A percentile compares a stretch with the other conserved stretches of the same genome.
Conservation (phyloP, 1,284 basidiomycete genomes). For the Cerioporus squamosus region DNA sequence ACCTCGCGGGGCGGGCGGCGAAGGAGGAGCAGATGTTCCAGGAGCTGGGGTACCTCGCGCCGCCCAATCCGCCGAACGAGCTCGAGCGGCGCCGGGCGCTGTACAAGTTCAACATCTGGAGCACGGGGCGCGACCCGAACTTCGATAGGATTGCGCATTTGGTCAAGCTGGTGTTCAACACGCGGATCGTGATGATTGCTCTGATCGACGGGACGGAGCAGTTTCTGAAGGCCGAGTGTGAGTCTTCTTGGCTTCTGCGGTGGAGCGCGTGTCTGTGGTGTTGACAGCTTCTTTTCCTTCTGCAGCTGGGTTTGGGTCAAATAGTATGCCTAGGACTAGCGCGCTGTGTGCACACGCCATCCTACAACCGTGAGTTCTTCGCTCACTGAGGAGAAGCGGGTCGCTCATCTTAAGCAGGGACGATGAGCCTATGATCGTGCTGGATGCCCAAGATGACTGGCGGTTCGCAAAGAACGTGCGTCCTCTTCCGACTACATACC, state of each 20-base stretch:
- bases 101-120: constrained; percentile 86
- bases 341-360: constrained; percentile 88
- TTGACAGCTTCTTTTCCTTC: too few relatives aligned
- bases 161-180: constrained; percentile 91
- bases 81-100: constrained; percentile 79
- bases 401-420: constrained; percentile 48
- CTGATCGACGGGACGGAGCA: constrained; percentile 84
- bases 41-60: constrained; percentile 74
- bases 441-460: constrained; percentile 87
- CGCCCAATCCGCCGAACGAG: constrained; percentile 84
- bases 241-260: constrained; percentile 24
- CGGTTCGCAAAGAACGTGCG: constrained; percentile 81
- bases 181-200: constrained; percentile 83
- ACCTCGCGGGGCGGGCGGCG: constrained; percentile 49
- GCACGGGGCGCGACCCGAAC: constrained; percentile 84
- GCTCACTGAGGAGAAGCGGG: neutral
- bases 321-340: constrained; percentile 60
- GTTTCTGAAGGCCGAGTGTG: constrained; percentile 88
- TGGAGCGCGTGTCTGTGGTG: too few relatives aligned
- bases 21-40: constrained; percentile 67
- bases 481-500: constrained; percentile 2
- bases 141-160: constrained; percentile 92
- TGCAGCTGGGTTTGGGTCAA: constrained; percentile 64
- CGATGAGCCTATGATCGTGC: constrained; percentile 87
- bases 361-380: constrained; percentile 65